A percentile compares a stretch with the other conserved stretches of the same genome.
phyloP scores from a whole-genome alignment of 1,284 basidiomycete genomes.

The Ceratobasidium sp. region DNA sequence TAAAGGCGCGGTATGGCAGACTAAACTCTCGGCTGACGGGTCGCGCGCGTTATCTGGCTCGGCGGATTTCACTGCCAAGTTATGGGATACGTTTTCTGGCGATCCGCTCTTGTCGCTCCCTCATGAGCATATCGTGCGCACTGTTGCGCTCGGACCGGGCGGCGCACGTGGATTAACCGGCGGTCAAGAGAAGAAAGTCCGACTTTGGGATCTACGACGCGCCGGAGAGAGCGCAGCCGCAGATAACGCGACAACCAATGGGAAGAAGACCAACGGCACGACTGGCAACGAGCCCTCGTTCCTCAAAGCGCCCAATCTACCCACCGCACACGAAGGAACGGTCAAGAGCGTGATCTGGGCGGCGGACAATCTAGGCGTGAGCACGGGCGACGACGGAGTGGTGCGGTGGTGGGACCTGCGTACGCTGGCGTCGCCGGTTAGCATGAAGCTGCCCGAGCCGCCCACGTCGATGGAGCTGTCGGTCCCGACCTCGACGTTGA shows the following conservation, averaged over 20 bases:
- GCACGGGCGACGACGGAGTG: conserved; percentile 90
- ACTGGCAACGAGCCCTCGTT: conserved; percentile 51
- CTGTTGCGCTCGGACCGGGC: conserved; percentile 83
- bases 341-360: conserved; percentile 96
- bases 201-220: conserved; percentile 89
- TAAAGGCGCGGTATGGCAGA: conserved; percentile 98
- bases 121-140: conserved; percentile 98
- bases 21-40: conserved; percentile 89
- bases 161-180: conserved; percentile 83
- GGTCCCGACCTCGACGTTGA: conserved; percentile 82
- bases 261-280: conserved; percentile 62
- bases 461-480: conserved; percentile 96
- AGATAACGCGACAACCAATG: conserved; percentile 45
- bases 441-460: conserved; percentile 77
- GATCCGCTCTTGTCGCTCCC: conserved; percentile 89
- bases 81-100: conserved; percentile 97
- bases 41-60: conserved; percentile 91
- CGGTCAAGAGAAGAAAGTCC: conserved; percentile 97
- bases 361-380: conserved; percentile 80
- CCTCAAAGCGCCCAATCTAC: conserved; percentile 23
- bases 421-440: conserved; percentile 75
- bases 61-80: conserved; percentile 98
- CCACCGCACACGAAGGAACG: conserved; percentile 83
- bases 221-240: conserved; percentile 80
- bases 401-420: conserved; percentile 99